phyloP scores from a whole-genome alignment of 345 rosid species.

The Gynandropsis gynandra region DNA sequence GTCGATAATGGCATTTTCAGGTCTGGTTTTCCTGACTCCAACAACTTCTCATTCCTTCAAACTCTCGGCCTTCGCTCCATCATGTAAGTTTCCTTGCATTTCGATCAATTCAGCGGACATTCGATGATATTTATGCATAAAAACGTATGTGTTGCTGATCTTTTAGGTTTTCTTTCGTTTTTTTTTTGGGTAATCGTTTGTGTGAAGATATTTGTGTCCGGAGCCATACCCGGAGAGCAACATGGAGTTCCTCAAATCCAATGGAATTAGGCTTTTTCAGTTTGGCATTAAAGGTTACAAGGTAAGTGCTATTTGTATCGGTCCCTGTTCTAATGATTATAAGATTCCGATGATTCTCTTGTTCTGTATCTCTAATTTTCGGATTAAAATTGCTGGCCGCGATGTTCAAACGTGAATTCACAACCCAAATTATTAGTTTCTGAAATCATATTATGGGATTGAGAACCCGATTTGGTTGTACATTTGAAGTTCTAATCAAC shows the following conservation, averaged over 20 bases:
- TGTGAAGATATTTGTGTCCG: conserved; percentile 71
- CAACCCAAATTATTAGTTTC: not conserved
- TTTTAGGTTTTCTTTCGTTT: not conserved
- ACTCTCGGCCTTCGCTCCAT: conserved; percentile 89
- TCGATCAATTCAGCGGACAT: not conserved
- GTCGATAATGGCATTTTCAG: conserved; percentile 94
- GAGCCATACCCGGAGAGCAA: conserved; percentile 86
- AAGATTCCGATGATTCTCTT: not conserved
- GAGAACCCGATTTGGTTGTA: too few relatives aligned
- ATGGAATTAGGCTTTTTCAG: conserved; percentile 72
- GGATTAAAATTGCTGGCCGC: not conserved
- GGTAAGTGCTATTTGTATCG: conserved; percentile 27
- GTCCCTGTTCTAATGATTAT: not conserved
- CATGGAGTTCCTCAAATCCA: conserved; percentile 66
- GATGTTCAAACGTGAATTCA: conserved; percentile 9
- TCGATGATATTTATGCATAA: not conserved
- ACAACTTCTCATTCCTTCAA: conserved; percentile 82
- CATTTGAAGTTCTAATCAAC: too few relatives aligned
- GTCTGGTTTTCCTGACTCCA: conserved; percentile 91
- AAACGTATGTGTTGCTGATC: conserved; percentile 12
- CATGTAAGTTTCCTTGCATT: conserved; percentile 41
- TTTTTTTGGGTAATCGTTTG: not conserved
- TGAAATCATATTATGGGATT: conserved; percentile 3
- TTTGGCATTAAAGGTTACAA: conserved; percentile 90
- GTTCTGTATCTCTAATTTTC: conserved; percentile 2